A percentile compares a stretch with the other conserved stretches of the same genome.
These are phyloP conservation scores for Citrus mangshanensis DNA, from an alignment of 345 rosid genomes.

Conservation along the genomic window DNA sequence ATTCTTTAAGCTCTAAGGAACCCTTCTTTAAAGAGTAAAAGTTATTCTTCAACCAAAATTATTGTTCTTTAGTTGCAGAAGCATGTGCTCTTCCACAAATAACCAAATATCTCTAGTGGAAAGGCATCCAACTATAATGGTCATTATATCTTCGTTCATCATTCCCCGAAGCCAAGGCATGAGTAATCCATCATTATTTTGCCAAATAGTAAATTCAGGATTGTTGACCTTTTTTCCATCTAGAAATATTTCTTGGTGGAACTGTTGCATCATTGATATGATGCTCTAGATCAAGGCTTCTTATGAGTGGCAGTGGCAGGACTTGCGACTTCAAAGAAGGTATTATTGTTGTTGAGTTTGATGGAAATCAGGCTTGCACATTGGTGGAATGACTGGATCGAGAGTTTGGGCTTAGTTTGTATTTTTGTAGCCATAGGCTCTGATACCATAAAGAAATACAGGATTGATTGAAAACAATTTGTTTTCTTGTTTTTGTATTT, in stretches of 20 bases:
- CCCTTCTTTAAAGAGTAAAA: too few species aligned
- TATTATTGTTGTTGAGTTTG: too few species aligned
- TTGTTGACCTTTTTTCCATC: not conserved
- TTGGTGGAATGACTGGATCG: too few species aligned
- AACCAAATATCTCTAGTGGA: not conserved
- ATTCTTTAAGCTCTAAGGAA: too few species aligned
- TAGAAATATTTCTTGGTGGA: not conserved
- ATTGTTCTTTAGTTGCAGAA: not conserved
- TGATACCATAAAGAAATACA: too few species aligned
- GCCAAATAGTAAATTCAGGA: not conserved
- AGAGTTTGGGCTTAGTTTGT: too few species aligned
- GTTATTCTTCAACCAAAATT: not conserved
- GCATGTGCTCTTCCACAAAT: not conserved
- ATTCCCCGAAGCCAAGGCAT: not conserved
- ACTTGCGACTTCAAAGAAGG: not conserved
- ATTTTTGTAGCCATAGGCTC: too few species aligned
- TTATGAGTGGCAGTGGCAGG: not conserved
- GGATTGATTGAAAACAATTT: too few species aligned
- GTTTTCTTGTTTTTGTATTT: too few species aligned
- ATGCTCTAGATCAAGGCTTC: not conserved
- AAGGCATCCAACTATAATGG: not conserved
- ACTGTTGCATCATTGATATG: too few species aligned
- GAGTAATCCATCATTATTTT: not conserved
- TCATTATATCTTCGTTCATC: not conserved
- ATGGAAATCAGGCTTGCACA: too few species aligned